Base-by-base conservation (phyloP, 148 eudicot genomes). In the Amaranthus cruentus region DNA sequence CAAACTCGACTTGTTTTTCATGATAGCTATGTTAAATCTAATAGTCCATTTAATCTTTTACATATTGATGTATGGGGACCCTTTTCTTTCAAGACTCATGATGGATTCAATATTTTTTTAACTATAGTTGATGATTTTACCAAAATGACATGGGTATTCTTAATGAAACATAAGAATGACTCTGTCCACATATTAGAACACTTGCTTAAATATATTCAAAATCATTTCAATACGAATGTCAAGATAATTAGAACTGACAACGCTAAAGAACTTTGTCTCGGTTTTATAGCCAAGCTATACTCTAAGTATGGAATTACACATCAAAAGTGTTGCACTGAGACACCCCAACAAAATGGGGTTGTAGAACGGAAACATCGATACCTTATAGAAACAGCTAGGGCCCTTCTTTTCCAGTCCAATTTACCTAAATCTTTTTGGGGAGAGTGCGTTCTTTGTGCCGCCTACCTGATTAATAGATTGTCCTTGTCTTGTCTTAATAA, bases 51-150 rank as follows among this genome's bases (percentile, higher is more conserved):
- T 44, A 9, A 66, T 6, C 15, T 3, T 8, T 28, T 66, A 12
- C 50, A 66, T 42, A 9, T 44, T 66, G 69, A 66, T 44, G 13
- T 66, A 4, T 66, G 69, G 69, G 69, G 69, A 3, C 69, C 38
- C 38, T 28, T 4, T 66, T 9, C 9, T 4, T 6, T 6, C 6
- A 13, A 43, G 5, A 44, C 69, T 14, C 38, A n/a, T 60, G 38
- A 60, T 6, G 9, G 9, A 7, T 60, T 8, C 14, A 60, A n/a
- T 14, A 4, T 4, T 60, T 60, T 14, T 60, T 4, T 14, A 28
- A 28, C 64, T 4, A 13, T 14, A 13, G 64, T 60, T 18, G 64
- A 60, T 60, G 64, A 60, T 60, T 60, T 13, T 14, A 13, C 64
- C 6, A 60, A 14, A 14, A 9, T 6, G 6, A 60, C 64, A 7